Conservation (phyloP, 495 filamentous ascomycete genomes). For the Chaetomium cochliodes region DNA sequence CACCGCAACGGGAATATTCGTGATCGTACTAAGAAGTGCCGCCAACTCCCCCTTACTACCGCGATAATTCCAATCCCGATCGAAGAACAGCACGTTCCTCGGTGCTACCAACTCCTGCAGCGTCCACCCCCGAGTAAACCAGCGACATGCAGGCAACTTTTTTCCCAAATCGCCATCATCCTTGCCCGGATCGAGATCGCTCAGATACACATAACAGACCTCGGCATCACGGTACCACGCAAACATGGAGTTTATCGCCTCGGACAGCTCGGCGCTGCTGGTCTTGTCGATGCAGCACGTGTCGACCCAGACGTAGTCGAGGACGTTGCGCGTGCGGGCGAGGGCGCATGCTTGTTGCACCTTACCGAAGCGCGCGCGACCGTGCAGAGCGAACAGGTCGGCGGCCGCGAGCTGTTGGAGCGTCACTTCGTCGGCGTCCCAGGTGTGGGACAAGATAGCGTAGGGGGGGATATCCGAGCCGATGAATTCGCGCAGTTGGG, state of each 20-base stretch:
- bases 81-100: slow-evolving; percentile 9
- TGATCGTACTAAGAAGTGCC: neutral
- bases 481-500: neutral
- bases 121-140: slow-evolving; percentile 3
- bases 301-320: slow-evolving; percentile 37
- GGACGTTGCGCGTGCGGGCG: slow-evolving; percentile 19
- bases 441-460: slow-evolving; percentile 25
- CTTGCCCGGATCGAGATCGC: neutral
- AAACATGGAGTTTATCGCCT: slow-evolving; percentile 15
- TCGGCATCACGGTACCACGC: slow-evolving; percentile 11
- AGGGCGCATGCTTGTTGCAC: slow-evolving; percentile 25
- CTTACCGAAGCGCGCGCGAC: slow-evolving; percentile 25
- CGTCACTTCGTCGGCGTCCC: slow-evolving; percentile 16
- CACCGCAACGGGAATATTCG: neutral
- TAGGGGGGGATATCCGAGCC: slow-evolving; percentile 9
- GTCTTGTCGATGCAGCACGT: slow-evolving; percentile 34
- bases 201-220: slow-evolving; percentile 16
- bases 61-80: slow-evolving; percentile 6
- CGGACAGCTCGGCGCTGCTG: slow-evolving; percentile 10
- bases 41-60: neutral
- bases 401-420: slow-evolving; percentile 12
- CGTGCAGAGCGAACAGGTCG: neutral
- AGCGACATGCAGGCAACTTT: neutral
- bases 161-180: neutral
- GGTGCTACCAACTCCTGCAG: slow-evolving; percentile 16